Evolutionary conservation across 139 green algal species (phyloP).

Genomic region (Picochlorum sp.): DNA sequence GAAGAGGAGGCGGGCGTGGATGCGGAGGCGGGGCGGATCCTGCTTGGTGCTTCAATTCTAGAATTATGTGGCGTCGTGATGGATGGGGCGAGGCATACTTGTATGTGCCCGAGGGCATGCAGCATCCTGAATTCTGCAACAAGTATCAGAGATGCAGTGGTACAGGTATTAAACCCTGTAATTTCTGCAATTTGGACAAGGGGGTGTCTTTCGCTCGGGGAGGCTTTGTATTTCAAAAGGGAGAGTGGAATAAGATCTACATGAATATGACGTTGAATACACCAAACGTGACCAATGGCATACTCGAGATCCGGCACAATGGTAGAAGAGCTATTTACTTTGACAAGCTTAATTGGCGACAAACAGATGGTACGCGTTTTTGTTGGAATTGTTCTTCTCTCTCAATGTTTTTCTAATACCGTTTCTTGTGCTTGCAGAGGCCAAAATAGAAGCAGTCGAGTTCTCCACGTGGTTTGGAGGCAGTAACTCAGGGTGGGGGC

Average conservation of each 20-base stretch:
- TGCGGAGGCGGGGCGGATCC: conserved; percentile 13
- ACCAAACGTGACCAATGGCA: conserved; percentile 1
- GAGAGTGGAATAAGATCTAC: conserved; percentile 12
- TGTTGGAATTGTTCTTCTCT: background rate
- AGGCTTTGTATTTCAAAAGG: conserved; percentile 6
- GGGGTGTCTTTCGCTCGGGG: conserved; percentile 10
- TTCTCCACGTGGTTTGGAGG: conserved; percentile 19
- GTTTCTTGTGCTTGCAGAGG: background rate
- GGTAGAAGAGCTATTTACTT: conserved; percentile 6
- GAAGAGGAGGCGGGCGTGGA: conserved; percentile 2
- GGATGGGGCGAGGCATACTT: conserved; percentile 19
- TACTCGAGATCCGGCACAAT: conserved; percentile 11
- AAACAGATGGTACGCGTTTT: background rate
- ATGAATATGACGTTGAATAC: conserved; percentile 11
- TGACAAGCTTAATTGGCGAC: conserved; percentile 9
- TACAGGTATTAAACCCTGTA: background rate
- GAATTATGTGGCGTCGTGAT: conserved; percentile 20
- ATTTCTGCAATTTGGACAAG: conserved; percentile 6
- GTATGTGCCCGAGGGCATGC: conserved; percentile 13
- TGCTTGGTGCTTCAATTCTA: conserved; percentile 7
- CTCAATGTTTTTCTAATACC: background rate
- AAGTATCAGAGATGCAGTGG: background rate
- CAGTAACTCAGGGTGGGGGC: conserved; percentile 7
- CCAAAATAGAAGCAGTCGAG: conserved; percentile 10
- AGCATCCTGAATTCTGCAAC: conserved; percentile 14